phyloP scores from a whole-genome alignment of 495 filamentous ascomycete species.

The Neurospora sp. region DNA sequence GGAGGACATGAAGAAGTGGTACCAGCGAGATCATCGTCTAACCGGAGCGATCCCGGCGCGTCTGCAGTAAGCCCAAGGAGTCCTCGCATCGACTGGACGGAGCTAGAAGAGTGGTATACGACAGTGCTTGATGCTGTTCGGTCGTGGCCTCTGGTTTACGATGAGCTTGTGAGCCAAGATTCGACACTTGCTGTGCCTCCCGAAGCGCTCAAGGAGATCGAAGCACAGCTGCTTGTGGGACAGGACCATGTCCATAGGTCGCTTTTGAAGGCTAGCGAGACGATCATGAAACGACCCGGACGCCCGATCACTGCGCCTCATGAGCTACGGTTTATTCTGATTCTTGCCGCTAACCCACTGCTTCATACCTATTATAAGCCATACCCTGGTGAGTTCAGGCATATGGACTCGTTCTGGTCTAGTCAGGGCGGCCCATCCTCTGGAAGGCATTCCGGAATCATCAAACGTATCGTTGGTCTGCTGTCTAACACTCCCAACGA shows the following conservation, averaged over 20 bases:
- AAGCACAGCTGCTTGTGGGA: slow-evolving; percentile 53
- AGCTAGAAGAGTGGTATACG: slow-evolving; percentile 66
- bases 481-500: slow-evolving; percentile 64
- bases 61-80: slow-evolving; percentile 48
- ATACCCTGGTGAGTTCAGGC: slow-evolving; percentile 23
- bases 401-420: slow-evolving; percentile 7
- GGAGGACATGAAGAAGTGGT: slow-evolving; percentile 40
- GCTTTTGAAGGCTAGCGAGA: slow-evolving; percentile 76
- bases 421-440: slow-evolving; percentile 18
- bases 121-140: slow-evolving; percentile 49
- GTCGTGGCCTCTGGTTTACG: slow-evolving; percentile 47
- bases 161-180: slow-evolving; percentile 29
- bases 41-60: slow-evolving; percentile 23
- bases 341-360: slow-evolving; percentile 74
- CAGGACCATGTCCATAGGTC: slow-evolving; percentile 56
- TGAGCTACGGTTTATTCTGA: slow-evolving; percentile 72
- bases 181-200: slow-evolving; percentile 15
- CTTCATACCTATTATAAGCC: slow-evolving; percentile 41
- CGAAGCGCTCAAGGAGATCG: slow-evolving; percentile 37
- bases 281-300: slow-evolving; percentile 74
- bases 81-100: slow-evolving; percentile 68
- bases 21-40: slow-evolving; percentile 23
- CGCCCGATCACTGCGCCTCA: slow-evolving; percentile 57
- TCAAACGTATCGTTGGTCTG: slow-evolving; percentile 78
- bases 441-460: slow-evolving; percentile 65